These are phyloP conservation scores for Phytophthora fragariaefolia DNA, from an alignment of 352 stramenopile genomes.

Conservation along the genomic window DNA sequence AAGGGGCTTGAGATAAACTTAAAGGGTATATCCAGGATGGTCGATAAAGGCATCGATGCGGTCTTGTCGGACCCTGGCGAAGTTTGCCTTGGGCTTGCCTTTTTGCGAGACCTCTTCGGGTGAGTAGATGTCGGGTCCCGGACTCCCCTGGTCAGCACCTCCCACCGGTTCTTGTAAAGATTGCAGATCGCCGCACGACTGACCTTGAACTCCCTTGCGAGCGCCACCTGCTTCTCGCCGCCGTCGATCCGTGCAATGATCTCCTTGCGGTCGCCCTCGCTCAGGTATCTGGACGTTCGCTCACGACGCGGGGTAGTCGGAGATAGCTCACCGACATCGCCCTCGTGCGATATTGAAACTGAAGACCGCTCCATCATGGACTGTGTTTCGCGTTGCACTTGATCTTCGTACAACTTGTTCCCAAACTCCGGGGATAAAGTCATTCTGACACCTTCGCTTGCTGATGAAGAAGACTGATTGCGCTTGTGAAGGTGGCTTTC, in stretches of 20 bases:
- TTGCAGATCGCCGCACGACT: slow-evolving; percentile 53
- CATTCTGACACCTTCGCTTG: not conserved
- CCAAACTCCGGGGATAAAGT: not conserved
- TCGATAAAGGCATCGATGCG: not conserved
- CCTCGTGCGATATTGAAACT: no score
- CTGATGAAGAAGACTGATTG: not conserved
- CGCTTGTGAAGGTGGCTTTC: slow-evolving; percentile 22
- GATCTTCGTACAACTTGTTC: not conserved
- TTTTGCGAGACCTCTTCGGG: slow-evolving; percentile 18
- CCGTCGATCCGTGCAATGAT: slow-evolving; percentile 35
- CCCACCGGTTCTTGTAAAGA: slow-evolving; percentile 49
- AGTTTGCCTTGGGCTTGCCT: not conserved
- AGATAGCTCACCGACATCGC: slow-evolving; percentile 1
- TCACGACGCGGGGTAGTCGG: slow-evolving; percentile 7
- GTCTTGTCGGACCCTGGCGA: not conserved
- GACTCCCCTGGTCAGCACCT: slow-evolving; percentile 35
- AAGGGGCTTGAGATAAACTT: not conserved
- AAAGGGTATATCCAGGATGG: not conserved
- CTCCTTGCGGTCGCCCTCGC: slow-evolving; percentile 1
- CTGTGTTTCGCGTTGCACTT: slow-evolving; percentile 2
- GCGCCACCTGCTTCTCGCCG: slow-evolving; percentile 46
- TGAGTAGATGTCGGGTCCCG: slow-evolving; percentile 10
- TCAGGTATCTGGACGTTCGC: slow-evolving; percentile 15
- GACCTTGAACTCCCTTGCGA: slow-evolving; percentile 50
- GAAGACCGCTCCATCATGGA: slow-evolving; percentile 1